phyloP scores from a whole-genome alignment of 768 basidiomycete genomes.

The Wakefieldia striispora region DNA sequence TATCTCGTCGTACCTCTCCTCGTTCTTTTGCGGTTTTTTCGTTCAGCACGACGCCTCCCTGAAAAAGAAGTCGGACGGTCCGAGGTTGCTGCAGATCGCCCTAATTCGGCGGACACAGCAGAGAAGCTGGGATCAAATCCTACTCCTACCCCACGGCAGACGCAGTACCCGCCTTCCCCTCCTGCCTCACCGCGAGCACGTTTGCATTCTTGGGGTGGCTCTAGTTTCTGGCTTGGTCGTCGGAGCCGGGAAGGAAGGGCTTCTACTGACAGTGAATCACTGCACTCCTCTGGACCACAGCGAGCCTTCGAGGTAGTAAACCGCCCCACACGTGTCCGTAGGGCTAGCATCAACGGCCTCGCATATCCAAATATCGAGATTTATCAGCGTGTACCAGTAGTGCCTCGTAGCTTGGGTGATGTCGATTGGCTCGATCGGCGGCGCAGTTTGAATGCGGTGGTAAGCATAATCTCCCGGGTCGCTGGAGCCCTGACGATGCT shows the following conservation, averaged over 20 bases:
- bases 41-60: conserved; percentile 7
- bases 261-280: conserved; percentile 40
- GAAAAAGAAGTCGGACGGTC: conserved; percentile 25
- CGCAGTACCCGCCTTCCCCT: conserved; percentile 31
- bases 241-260: conserved; percentile 35
- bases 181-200: conserved; percentile 32
- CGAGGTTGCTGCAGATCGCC: conserved; percentile 28
- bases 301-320: conserved; percentile 50
- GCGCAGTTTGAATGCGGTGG: conserved; percentile 68
- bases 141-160: conserved; percentile 28
- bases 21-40: conserved; percentile 31
- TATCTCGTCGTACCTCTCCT: conserved; percentile 52
- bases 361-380: conserved; percentile 42
- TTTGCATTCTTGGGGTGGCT: conserved; percentile 39
- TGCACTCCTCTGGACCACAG: conserved; percentile 34
- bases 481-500: conserved; percentile 17
- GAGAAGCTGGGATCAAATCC: conserved; percentile 38
- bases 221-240: conserved; percentile 36
- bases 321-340: conserved; percentile 50
- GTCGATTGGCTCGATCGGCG: conserved; percentile 78
- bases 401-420: conserved; percentile 61
- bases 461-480: conserved; percentile 37
- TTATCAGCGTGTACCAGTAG: conserved; percentile 43
- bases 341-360: conserved; percentile 46
- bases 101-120: conserved; percentile 38